Evolutionary conservation across 768 basidiomycete genomes (phyloP).

Genomic region (Clathrus columnatus): DNA sequence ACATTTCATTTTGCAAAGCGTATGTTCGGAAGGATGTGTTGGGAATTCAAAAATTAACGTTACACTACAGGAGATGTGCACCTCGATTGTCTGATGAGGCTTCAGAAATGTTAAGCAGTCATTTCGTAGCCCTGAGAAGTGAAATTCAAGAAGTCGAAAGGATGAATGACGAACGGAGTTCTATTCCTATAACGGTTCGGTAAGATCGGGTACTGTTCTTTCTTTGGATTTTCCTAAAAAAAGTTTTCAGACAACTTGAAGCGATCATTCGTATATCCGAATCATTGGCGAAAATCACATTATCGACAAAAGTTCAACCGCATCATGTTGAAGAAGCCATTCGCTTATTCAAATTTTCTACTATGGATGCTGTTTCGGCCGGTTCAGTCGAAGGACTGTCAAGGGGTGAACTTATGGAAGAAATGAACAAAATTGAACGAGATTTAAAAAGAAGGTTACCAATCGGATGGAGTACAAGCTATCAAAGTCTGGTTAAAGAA

Average conservation of each 20-base stretch:
- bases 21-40: slow-evolving; percentile 25
- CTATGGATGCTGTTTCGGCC: slow-evolving; percentile 97
- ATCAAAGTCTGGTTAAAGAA: slow-evolving; percentile 85
- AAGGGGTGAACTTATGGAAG: slow-evolving; percentile 85
- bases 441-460: slow-evolving; percentile 77
- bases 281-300: slow-evolving; percentile 87
- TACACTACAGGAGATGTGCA: slow-evolving; percentile 73
- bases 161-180: slow-evolving; percentile 95
- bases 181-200: slow-evolving; percentile 98
- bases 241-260: slow-evolving; percentile 69
- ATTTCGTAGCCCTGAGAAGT: slow-evolving; percentile 88
- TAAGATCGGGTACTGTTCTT: slow-evolving; percentile 28
- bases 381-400: slow-evolving; percentile 91
- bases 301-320: slow-evolving; percentile 76
- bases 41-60: background rate
- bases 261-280: slow-evolving; percentile 99
- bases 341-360: slow-evolving; percentile 95
- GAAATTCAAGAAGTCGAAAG: slow-evolving; percentile 93
- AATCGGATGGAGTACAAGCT: slow-evolving; percentile 95
- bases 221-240: slow-evolving; percentile 1
- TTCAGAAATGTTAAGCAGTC: slow-evolving; percentile 91
- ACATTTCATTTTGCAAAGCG: slow-evolving; percentile 94
- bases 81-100: slow-evolving; percentile 90
- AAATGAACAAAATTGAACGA: slow-evolving; percentile 84
- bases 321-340: slow-evolving; percentile 98